Percentiles rank a stretch among this genome's conserved stretches.
Conservation (phyloP, 139 green algal genomes). For the Chlorella vulgaris region DNA sequence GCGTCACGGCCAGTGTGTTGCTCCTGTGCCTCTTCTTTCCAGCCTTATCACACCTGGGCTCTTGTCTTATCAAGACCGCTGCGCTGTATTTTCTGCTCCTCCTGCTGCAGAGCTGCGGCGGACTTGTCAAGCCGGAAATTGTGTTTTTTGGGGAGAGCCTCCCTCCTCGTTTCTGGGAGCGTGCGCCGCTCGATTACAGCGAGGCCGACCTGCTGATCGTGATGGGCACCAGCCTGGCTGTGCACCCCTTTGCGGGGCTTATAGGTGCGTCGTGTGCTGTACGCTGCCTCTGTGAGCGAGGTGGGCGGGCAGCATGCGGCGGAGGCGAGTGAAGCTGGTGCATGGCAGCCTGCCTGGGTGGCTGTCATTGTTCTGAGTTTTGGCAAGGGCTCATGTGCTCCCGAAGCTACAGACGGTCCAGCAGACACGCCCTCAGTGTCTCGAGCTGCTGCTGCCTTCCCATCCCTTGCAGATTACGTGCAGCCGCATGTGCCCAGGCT, state of each 20-base stretch:
- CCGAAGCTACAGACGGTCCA: no score
- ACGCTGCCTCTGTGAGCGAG: not conserved
- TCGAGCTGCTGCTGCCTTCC: not conserved
- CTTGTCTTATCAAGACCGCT: no score
- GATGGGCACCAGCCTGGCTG: conserved; percentile 73
- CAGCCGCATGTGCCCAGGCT: conserved; percentile 54
- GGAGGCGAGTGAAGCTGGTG: not conserved
- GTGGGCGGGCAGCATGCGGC: not conserved
- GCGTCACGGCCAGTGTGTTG: no score
- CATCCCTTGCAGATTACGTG: conserved; percentile 54
- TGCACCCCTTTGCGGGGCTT: conserved; percentile 51
- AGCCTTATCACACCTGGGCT: no score
- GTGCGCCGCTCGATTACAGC: conserved; percentile 9
- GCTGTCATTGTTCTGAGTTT: not conserved
- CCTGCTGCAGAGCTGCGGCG: conserved; percentile 48
- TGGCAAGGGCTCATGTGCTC: no score
- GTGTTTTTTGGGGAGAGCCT: conserved; percentile 91
- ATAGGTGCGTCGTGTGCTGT: conserved; percentile 6
- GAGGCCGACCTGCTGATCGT: conserved; percentile 85
- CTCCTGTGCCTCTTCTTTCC: not conserved
- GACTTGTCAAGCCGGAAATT: conserved; percentile 87
- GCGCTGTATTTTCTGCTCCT: not conserved
- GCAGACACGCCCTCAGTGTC: no score
- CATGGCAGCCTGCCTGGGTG: not conserved
- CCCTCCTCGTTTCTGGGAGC: conserved; percentile 63